These are phyloP conservation scores for Clarireedia hainanense DNA, from an alignment of 2,329 filamentous ascomycete species.

Conservation along the genomic window DNA sequence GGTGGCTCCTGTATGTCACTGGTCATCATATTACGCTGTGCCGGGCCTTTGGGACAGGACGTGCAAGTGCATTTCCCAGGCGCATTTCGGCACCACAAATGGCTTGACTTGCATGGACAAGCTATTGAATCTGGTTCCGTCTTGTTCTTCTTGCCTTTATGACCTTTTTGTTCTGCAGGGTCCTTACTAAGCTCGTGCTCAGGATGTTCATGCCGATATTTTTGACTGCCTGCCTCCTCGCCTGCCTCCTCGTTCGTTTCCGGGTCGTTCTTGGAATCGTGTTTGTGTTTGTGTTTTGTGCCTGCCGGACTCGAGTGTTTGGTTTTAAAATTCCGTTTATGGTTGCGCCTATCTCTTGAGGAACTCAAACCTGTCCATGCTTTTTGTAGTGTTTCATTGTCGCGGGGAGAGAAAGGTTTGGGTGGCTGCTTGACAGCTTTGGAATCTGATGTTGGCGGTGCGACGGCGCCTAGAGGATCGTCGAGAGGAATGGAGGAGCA, in stretches of 20 bases:
- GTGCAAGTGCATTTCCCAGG: neutral
- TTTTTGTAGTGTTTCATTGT: constrained; percentile 72
- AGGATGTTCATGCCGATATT: too few species aligned
- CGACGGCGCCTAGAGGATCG: constrained; percentile 67
- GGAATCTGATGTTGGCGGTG: constrained; percentile 43
- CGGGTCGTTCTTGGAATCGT: too few species aligned
- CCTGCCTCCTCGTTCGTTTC: neutral
- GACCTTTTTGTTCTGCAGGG: neutral
- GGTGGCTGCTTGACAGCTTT: constrained; percentile 52
- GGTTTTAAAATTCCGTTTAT: constrained; percentile 30
- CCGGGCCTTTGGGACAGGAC: constrained; percentile 4
- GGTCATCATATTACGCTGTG: too few species aligned
- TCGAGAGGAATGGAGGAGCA: constrained; percentile 75
- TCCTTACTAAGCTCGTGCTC: neutral
- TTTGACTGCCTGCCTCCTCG: neutral
- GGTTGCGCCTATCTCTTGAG: constrained; percentile 40
- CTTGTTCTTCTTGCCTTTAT: neutral
- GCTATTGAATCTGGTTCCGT: neutral
- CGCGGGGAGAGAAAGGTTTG: constrained; percentile 69
- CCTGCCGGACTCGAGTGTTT: neutral
- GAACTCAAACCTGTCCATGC: constrained; percentile 61
- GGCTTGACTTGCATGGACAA: constrained; percentile 6
- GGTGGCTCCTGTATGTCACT: too few species aligned
- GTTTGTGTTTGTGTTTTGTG: too few species aligned
- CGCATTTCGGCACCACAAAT: constrained; percentile 4